These are phyloP conservation scores for Irpex sp. DNA, from an alignment of 1,284 basidiomycete genomes.

Conservation along the genomic window DNA sequence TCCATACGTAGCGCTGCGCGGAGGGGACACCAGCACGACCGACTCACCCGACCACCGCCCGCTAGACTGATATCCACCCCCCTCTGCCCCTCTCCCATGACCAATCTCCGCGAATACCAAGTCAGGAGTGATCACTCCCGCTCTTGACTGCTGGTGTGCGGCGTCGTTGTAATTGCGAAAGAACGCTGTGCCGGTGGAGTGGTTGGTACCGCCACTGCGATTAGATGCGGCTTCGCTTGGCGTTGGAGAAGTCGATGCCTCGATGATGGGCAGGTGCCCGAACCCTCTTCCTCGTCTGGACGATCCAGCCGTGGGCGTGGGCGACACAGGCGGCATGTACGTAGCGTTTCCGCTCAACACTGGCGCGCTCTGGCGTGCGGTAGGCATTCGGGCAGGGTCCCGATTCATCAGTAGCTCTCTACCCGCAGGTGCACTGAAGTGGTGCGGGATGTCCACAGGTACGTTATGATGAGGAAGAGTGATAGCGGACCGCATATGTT, in stretches of 20 bases:
- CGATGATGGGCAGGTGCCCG: slow-evolving; percentile 60
- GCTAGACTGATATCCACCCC: slow-evolving; percentile 15
- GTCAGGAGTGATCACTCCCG: slow-evolving; percentile 66
- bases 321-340: slow-evolving; percentile 3
- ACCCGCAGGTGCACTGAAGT: neutral
- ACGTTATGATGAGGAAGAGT: neutral
- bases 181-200: slow-evolving; percentile 54
- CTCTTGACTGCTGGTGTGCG: slow-evolving; percentile 26
- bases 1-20: slow-evolving; percentile 9
- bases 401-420: slow-evolving; percentile 21
- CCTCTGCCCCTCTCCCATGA: slow-evolving; percentile 56
- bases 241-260: slow-evolving; percentile 53
- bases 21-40: slow-evolving; percentile 10
- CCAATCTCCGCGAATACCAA: slow-evolving; percentile 74
- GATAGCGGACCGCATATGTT: neutral
- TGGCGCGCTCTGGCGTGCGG: slow-evolving; percentile 12
- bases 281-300: slow-evolving; percentile 35
- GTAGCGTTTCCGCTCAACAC: slow-evolving; percentile 16
- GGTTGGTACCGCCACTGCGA: slow-evolving; percentile 48
- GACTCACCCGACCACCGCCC: slow-evolving; percentile 18
- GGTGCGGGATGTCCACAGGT: slow-evolving; percentile 6
- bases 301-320: slow-evolving; percentile 21
- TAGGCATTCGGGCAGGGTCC: slow-evolving; percentile 11
- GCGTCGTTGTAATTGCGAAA: slow-evolving; percentile 57
- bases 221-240: slow-evolving; percentile 55